Conservation (phyloP, 352 stramenopile genomes). For the Globisporangium recalcitrans region DNA sequence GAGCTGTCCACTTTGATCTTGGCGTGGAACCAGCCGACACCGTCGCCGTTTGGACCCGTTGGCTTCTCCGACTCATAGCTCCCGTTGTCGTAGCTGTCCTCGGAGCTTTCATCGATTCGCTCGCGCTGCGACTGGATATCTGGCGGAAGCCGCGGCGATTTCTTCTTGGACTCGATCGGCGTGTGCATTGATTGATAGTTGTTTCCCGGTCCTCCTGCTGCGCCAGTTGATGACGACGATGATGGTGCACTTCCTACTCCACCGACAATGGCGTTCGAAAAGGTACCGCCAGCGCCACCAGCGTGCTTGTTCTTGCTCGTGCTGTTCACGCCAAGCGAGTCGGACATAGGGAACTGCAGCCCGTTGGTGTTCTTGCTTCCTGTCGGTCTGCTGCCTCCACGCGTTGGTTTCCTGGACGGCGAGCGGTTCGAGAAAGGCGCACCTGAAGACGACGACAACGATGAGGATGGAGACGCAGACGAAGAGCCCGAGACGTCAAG, state of each 20-base stretch:
- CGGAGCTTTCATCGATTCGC: conserved; percentile 63
- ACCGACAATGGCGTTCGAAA: neutral
- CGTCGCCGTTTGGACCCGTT: conserved; percentile 39
- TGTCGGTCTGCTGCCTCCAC: neutral
- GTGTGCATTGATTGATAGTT: conserved; percentile 52
- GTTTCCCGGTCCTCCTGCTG: conserved; percentile 4
- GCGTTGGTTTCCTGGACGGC: neutral
- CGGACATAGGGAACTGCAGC: conserved; percentile 14
- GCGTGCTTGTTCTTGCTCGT: conserved; percentile 1
- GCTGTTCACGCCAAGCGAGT: conserved; percentile 11
- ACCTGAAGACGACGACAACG: neutral
- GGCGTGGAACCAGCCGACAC: conserved; percentile 78
- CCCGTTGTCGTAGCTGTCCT: conserved; percentile 68
- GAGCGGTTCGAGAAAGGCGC: conserved; percentile 7
- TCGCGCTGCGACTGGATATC: conserved; percentile 25
- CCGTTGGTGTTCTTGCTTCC: conserved; percentile 2
- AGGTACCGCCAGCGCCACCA: neutral
- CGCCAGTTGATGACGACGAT: neutral
- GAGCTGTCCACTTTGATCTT: conserved; percentile 85
- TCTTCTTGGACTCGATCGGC: conserved; percentile 44
- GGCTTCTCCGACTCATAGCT: conserved; percentile 68
- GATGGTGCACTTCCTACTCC: neutral
- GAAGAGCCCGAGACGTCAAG: conserved; percentile 4
- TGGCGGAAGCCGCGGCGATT: conserved; percentile 7
- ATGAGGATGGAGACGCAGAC: conserved; percentile 8